Evolutionary conservation across 306 rosid genomes (phyloP).

Genomic region (Rosa rugosa): DNA sequence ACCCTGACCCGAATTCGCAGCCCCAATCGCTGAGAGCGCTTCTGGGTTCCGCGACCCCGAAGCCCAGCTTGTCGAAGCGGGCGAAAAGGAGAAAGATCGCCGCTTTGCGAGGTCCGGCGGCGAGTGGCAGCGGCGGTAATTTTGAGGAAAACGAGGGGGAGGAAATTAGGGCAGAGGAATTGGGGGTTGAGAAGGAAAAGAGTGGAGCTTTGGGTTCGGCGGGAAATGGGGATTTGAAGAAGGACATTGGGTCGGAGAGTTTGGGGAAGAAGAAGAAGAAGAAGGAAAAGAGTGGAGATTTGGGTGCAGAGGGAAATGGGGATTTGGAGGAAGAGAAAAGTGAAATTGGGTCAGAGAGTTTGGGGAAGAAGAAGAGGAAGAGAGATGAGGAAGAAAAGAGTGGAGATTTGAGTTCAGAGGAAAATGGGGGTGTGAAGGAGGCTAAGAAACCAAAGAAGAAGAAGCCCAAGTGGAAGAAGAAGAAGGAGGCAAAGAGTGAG

Average conservation of each 20-base stretch:
- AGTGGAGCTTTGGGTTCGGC: constrained; percentile 15
- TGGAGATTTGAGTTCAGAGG: constrained; percentile 20
- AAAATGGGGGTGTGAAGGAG: constrained; percentile 34
- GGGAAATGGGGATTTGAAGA: constrained; percentile 7
- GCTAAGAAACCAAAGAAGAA: constrained; percentile 28
- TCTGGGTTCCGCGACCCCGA: constrained; percentile 42
- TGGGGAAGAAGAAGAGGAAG: constrained; percentile 29
- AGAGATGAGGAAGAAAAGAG: constrained; percentile 23
- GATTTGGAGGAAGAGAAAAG: neutral
- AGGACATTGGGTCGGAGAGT: constrained; percentile 15
- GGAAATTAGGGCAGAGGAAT: constrained; percentile 31
- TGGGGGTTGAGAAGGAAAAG: constrained; percentile 26
- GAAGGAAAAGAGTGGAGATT: constrained; percentile 31
- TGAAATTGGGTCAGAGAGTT: constrained; percentile 14
- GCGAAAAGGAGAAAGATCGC: constrained; percentile 56
- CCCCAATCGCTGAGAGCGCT: constrained; percentile 44
- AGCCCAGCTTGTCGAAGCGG: constrained; percentile 70
- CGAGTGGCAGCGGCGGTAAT: constrained; percentile 15
- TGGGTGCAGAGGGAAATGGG: neutral
- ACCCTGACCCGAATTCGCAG: constrained; percentile 23
- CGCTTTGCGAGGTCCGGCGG: constrained; percentile 30
- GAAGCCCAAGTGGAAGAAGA: constrained; percentile 25
- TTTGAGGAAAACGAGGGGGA: constrained; percentile 19
- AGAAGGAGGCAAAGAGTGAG: constrained; percentile 30
- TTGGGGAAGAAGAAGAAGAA: constrained; percentile 26